Evolutionary conservation across 805 yeast genomes (phyloP), one percentile per base, ranked within the genome.

Genomic region (Barnettozyma sucrosica): DNA sequence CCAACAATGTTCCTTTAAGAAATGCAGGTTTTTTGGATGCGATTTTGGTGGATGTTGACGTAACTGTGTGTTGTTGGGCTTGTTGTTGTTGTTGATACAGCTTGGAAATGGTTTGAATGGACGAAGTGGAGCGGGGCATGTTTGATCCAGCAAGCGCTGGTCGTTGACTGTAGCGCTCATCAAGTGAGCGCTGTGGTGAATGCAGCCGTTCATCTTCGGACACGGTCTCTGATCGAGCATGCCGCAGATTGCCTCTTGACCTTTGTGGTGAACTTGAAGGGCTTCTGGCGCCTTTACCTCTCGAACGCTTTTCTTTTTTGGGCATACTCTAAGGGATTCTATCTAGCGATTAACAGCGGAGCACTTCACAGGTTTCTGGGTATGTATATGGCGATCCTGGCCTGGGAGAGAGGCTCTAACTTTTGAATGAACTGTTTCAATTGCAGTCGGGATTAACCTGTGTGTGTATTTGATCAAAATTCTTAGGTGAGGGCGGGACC

Each of bases 61-160:
- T 47, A 36, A 43, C 46, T n/a, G 51, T 43, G 36, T 51, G 43
- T 36, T 19, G 48, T 26, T 51, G 51, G 21, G 39, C 42, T 33
- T 23, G 45, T 10, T 43, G 44, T 32, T 51, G 52, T 20, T 49
- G 51, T 21, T 56, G 53, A 43, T 58, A 56, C 26, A 60, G 25
- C 43, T 52, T 57, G 6, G 63, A 60, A 39, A 60, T 44, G 14
- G 63, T 58, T 44, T 56, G 49, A 7, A 60, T 57, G 41, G 59
- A 55, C 11, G 62, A 51, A 7, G 59, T 45, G 7, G 63, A 59
- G 28, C 43, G 47, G 14, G 44, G 45, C n/a, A 49, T 23, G 9
- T 23, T 24, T 6, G 48, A 30, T 33, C 45, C 32, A 16, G 37
- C n/a, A 5, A 36, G 33, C 10, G 23, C 18, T 11, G 37, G 39